Base-by-base conservation (phyloP, 2,329 filamentous ascomycete species). In the Tympanopsis confertula region DNA sequence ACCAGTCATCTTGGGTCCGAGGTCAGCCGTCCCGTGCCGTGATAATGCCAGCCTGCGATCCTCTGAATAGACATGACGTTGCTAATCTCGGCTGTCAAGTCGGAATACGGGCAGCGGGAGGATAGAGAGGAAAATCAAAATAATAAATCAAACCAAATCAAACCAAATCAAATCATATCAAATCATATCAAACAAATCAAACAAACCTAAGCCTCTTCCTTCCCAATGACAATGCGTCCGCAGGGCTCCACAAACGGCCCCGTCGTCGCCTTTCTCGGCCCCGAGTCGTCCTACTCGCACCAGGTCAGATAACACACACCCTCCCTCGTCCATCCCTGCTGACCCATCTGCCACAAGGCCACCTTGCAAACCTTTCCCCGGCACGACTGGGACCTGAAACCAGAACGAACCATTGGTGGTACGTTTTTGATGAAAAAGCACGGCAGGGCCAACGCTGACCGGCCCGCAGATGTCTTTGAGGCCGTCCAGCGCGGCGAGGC, bases 391-490 rank as follows among this genome's bases (percentile, higher is more conserved):
- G 50, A 50, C n/a, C 52, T 71, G 35, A 44, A 50, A 1, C 61
- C 69, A 3, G 55, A 59, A 38, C 49, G 51, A 20, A 64, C 61
- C 37, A 73, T 74, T 47, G 5, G 20, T 38, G 20, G 18, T 36
- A 29, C 26, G 17, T 5, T 19, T 36, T 29, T 30, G 20, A 35
- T 36, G 22, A 13, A 35, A n/a, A 20, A n/a, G 29, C 43, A 37
- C 42, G 37, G 28, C 35, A 38, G 18, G 22, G 24, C 19, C 35
- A 32, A 19, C 14, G 19, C 24, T 14, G 39, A 4, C 2, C 4
- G 19, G 20, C 35, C 38, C 17, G 13, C 45, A 81, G 86, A 91
- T 53, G 78, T 94, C 48, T 94, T 95, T 57, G 68, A 78, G 37
- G 70, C 78, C 13, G 82, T 94, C 4, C 86, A 93, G 51, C 66